Percentiles rank a stretch among this genome's conserved stretches.
These are phyloP conservation scores for Russula lepida DNA, from an alignment of 768 basidiomycete species.

Conservation along the genomic window DNA sequence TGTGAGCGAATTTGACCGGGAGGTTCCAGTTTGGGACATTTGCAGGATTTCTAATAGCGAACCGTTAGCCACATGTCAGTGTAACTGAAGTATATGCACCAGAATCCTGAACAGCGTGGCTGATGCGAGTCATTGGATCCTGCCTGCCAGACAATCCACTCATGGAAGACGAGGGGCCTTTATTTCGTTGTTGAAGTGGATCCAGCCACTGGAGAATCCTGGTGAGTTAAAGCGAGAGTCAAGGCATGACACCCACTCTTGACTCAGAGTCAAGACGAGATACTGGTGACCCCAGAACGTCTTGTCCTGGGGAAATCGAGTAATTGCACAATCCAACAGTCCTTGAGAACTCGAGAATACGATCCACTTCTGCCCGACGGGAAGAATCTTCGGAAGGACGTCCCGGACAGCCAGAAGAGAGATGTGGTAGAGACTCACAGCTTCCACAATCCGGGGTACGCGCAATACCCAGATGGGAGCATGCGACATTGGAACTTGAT, in stretches of 20 bases:
- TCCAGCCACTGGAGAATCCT: neutral
- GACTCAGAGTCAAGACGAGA: neutral
- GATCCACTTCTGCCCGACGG: constrained; percentile 5
- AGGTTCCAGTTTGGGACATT: neutral
- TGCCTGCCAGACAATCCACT: neutral
- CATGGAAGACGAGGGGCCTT: neutral
- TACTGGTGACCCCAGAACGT: neutral
- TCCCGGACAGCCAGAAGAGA: neutral
- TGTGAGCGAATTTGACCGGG: neutral
- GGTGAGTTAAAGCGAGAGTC: neutral
- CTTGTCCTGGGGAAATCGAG: neutral
- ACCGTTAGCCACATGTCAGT: neutral
- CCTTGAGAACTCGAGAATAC: constrained; percentile 14
- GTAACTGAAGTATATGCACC: neutral
- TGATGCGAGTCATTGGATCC: neutral
- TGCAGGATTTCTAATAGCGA: neutral
- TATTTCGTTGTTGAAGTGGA: neutral
- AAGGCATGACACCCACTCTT: neutral
- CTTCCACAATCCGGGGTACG: neutral
- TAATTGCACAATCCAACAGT: constrained; percentile 16
- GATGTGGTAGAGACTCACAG: neutral
- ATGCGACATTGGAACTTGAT: neutral
- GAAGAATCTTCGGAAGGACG: constrained; percentile 3
- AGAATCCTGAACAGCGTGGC: neutral
- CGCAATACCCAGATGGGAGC: neutral